phyloP scores from a whole-genome alignment of 2,329 filamentous ascomycete genomes.

The Thelonectria discophora region DNA sequence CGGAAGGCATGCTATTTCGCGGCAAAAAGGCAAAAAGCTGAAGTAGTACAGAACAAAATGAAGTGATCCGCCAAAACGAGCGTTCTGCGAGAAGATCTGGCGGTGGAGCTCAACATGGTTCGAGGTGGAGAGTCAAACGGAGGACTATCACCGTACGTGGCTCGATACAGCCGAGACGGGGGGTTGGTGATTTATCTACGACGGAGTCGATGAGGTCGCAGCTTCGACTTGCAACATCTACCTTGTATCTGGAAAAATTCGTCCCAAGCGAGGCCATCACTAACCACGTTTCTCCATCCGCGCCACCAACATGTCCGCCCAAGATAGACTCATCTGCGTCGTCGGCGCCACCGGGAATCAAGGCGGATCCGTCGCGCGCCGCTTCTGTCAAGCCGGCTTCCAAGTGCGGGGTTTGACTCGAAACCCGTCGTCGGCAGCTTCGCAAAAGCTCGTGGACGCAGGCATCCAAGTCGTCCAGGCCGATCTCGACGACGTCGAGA shows the following conservation, averaged over 20 bases:
- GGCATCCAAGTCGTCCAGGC: constrained; percentile 57
- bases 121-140: constrained; percentile 4
- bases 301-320: constrained; percentile 6
- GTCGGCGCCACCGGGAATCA: constrained; percentile 61
- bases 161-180: not conserved
- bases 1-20: not conserved
- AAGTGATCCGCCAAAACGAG: not conserved
- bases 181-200: not conserved
- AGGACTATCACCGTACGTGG: not conserved
- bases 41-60: not conserved
- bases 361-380: constrained; percentile 61
- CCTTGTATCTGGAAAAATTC: not conserved
- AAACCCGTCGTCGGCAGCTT: constrained; percentile 51
- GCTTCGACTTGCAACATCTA: not conserved
- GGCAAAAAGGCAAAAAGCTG: not conserved
- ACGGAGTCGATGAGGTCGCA: not conserved
- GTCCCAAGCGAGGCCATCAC: not conserved
- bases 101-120: constrained; percentile 1
- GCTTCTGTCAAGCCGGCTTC: constrained; percentile 54
- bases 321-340: constrained; percentile 53
- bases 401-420: constrained; percentile 59
- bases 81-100: not conserved
- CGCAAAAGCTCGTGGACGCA: constrained; percentile 49
- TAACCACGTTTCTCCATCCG: not conserved
- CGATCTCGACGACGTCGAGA: constrained; percentile 53